Conservation (phyloP, 2,329 filamentous ascomycete species). For the Fusarium liriodendri region DNA sequence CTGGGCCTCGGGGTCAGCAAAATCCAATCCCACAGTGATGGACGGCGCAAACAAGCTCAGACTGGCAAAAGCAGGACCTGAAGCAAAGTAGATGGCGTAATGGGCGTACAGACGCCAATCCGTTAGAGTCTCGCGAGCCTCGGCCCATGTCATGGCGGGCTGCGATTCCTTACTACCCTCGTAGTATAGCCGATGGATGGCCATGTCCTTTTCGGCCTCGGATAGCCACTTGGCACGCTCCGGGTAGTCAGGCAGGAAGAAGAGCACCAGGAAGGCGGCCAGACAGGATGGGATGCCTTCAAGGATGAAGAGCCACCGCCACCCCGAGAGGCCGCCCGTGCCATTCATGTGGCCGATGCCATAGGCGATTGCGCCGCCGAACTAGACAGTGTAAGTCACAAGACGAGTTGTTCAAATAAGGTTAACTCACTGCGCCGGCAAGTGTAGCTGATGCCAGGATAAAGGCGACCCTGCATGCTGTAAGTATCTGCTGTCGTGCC, state of each 20-base stretch:
- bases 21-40: conserved; percentile 67
- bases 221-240: conserved; percentile 73
- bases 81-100: conserved; percentile 65
- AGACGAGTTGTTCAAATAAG: too few relatives aligned
- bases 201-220: conserved; percentile 68
- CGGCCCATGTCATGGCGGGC: conserved; percentile 70
- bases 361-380: conserved; percentile 78
- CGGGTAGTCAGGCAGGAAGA: conserved; percentile 76
- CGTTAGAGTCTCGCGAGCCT: conserved; percentile 76
- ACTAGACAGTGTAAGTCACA: conserved; percentile 47
- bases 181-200: conserved; percentile 54
- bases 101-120: conserved; percentile 76
- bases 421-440: conserved; percentile 66
- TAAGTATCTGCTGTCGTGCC: conserved; percentile 21
- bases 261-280: conserved; percentile 71
- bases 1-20: conserved; percentile 66
- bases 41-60: conserved; percentile 72
- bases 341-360: conserved; percentile 79
- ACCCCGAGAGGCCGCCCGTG: conserved; percentile 69
- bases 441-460: conserved; percentile 77
- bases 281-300: conserved; percentile 75
- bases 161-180: conserved; percentile 68
- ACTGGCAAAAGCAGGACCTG: conserved; percentile 67
- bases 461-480: conserved; percentile 67
- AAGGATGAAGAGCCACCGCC: conserved; percentile 75